Base-by-base conservation (phyloP, 2,329 filamentous ascomycete genomes). In the Arachnopeziza araneosa region DNA sequence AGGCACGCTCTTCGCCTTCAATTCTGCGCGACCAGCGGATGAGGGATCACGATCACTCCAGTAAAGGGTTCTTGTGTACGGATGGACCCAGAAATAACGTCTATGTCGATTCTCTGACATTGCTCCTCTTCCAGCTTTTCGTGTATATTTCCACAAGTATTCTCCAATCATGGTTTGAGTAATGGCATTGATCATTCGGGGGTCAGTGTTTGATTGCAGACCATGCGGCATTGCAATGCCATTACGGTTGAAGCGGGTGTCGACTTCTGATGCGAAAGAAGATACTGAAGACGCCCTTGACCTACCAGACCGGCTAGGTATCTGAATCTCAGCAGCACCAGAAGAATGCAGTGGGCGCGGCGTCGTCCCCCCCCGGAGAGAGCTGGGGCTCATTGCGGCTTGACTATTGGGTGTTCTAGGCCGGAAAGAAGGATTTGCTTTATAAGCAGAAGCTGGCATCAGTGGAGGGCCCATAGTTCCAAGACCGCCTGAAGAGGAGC, bases 151-250 rank as follows among this genome's bases (percentile, higher is more conserved):
- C 95, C 95, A 99, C 50, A 99, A 80, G 74, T 93, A 98, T 74
- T 99, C 95, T 59, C 95, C 95, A 71, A 99, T 98, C 95, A 99
- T 99, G 21, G 95, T 98, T 75, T 99, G 93, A 1, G 95, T 99
- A 66, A 99, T 97, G 54, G 95, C 95, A 77, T 97, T 92, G 67
- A 99, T 98, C 92, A 99, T 97, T 68, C 93, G 90, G 64, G 93
- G 93, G 76, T 99, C 95, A 5, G 92, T 96, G 64, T 84, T 83
- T 22, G 86, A 79, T 10, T 85, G 84, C 62, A 95, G 83, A 17
- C 87, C 87, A 53, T 79, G 75, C 26, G 80, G 77, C 59, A 78
- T 75, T 7, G 78, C 69, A 57, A 85, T 79, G 55, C 82, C 82
- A 60, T 82, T 76, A 12, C 84, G 81, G 71, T 96, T 92, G 80